Evolutionary conservation across 1,284 basidiomycete species (phyloP), one percentile per base, ranked within the genome.

Genomic region (Trametes sp.): DNA sequence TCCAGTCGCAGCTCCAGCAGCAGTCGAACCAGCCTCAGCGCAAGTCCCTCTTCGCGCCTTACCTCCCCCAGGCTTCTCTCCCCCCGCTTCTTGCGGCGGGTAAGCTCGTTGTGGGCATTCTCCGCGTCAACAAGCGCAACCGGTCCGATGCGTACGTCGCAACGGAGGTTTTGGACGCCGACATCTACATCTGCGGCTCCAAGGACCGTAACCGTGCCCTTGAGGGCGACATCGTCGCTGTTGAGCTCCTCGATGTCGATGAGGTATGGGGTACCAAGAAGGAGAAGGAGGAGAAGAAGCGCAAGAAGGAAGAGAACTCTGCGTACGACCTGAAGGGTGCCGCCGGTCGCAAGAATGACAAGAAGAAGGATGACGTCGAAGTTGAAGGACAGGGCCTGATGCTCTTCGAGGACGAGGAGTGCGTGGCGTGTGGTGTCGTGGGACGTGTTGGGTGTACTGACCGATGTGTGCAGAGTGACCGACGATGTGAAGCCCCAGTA

Each of bases 231-330:
- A 96, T 99, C 62, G 98, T 99, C 62, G 98, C 98, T 28, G 95
- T 99, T 41, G 98, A 99, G 77, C 87, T 99, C 48, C 86, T 99
- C 62, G 97, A 99, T 70, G 97, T 97, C 26, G 95, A 98, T 73
- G 96, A 98, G 78, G 97, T 99, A 9, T 98, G 98, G 98, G 90
- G 92, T 23, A 98, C 96, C 16, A 99, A 99, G 84, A 98, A 98
- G 81, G 98, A 99, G 81, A 99, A 99, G 82, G 97, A 99, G 77
- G 98, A 99, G 82, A 99, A 99, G 88, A 98, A 98, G 84, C 87
- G 95, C 74, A 98, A 98, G 80, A 99, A 99, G 86, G 98, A 99
- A 80, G 98, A 99, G 80, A 96, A 96, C 74, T 90, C 94, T 21
- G 93, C 93, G 0, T 98, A 95, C 76, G 94, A 96, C 71, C 73